A percentile compares a stretch with the other conserved stretches of the same genome.
Evolutionary conservation across 225 moss, liverwort and hornwort species (phyloP).

Genomic region (Takakia lepidozioides): DNA sequence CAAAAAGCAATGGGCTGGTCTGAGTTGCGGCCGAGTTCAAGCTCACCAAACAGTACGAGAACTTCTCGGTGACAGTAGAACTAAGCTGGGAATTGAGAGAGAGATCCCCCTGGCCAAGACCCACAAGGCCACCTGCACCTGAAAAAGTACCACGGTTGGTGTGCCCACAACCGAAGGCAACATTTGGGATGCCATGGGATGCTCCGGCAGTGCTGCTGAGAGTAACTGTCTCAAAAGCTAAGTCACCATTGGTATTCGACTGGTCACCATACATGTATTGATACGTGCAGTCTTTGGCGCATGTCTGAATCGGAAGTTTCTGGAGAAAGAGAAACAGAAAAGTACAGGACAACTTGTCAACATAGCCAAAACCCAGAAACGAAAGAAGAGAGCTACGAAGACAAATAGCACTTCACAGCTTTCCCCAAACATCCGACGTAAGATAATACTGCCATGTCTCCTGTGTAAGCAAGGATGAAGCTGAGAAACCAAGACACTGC

Average conservation of each 20-base stretch:
- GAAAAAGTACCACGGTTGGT: background rate
- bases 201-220: too few relatives aligned
- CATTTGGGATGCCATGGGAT: background rate
- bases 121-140: slow-evolving; percentile 3
- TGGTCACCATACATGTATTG: slow-evolving; percentile 1
- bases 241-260: background rate
- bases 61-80: background rate
- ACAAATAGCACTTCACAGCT: too few relatives aligned
- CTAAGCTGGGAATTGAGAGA: slow-evolving; percentile 10
- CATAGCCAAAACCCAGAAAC: too few relatives aligned
- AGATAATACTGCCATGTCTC: too few relatives aligned
- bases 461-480: too few relatives aligned
- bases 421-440: too few relatives aligned
- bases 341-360: too few relatives aligned
- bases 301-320: too few relatives aligned
- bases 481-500: too few relatives aligned
- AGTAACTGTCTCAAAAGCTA: slow-evolving; percentile 7
- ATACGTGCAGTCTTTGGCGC: too few relatives aligned
- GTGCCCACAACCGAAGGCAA: slow-evolving; percentile 7
- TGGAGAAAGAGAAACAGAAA: too few relatives aligned
- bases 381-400: too few relatives aligned
- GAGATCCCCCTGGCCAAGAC: slow-evolving; percentile 5
- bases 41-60: slow-evolving; percentile 14
- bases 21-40: background rate
- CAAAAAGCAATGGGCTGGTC: slow-evolving; percentile 13